These are phyloP conservation scores for Phanerochaete sordida DNA, from an alignment of 768 basidiomycete genomes.

Conservation along the genomic window DNA sequence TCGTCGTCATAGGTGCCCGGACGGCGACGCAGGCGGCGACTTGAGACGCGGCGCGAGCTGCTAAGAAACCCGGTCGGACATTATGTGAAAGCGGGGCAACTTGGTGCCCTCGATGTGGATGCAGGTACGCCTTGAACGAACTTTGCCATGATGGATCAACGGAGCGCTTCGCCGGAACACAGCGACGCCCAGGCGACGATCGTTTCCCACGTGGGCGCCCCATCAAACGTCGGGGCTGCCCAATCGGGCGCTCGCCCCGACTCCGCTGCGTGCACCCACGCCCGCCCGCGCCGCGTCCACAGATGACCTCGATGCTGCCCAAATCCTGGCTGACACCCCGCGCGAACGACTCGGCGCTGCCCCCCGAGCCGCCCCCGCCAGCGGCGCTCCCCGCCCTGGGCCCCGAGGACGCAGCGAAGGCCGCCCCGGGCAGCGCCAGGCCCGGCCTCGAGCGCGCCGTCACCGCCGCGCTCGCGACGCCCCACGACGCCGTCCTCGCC, in stretches of 20 bases:
- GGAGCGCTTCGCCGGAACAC: too few species aligned
- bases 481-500: slow-evolving; percentile 62
- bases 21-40: too few species aligned
- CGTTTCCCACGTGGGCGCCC: not conserved
- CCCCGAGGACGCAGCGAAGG: not conserved
- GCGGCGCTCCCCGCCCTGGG: not conserved
- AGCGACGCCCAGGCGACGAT: not conserved
- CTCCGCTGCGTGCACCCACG: not conserved
- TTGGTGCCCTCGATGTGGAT: too few species aligned
- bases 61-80: too few species aligned
- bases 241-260: too few species aligned
- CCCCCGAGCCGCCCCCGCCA: not conserved
- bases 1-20: not conserved
- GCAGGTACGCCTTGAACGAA: too few species aligned
- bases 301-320: not conserved
- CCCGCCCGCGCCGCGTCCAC: not conserved
- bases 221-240: not conserved
- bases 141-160: too few species aligned
- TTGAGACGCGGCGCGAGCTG: too few species aligned
- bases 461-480: slow-evolving; percentile 39
- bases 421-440: not conserved
- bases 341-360: not conserved
- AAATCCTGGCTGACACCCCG: slow-evolving; percentile 8
- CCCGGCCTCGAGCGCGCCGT: slow-evolving; percentile 16
- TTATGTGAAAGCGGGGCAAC: too few species aligned